phyloP scores from a whole-genome alignment of 164 flowering plant species.

The Vitis labrusca region DNA sequence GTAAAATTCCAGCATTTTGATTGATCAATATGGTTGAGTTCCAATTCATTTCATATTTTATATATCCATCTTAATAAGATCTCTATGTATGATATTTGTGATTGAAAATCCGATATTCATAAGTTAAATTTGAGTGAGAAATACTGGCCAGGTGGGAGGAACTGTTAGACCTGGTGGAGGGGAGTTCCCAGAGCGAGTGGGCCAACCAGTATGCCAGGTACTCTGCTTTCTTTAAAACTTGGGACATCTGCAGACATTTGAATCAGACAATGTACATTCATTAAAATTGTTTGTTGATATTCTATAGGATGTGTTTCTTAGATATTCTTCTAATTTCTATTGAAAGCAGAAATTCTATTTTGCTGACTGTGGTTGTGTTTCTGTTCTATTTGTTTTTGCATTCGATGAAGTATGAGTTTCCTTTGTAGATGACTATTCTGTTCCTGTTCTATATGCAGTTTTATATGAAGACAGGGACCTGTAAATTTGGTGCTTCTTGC shows the following conservation, averaged over 20 bases:
- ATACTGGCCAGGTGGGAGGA: slow-evolving; percentile 52
- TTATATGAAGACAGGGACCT: slow-evolving; percentile 82
- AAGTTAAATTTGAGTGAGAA: neutral
- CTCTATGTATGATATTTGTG: neutral
- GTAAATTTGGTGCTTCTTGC: slow-evolving; percentile 92
- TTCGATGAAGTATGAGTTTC: neutral
- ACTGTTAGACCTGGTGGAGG: slow-evolving; percentile 47
- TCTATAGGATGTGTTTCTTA: neutral
- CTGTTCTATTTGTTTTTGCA: neutral
- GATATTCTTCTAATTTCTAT: neutral
- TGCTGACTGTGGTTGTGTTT: neutral
- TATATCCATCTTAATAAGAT: neutral
- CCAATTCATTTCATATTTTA: neutral
- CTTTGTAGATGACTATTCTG: neutral
- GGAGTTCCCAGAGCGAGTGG: slow-evolving; percentile 84
- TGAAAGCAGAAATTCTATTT: neutral
- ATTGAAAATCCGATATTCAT: neutral
- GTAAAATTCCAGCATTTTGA: neutral
- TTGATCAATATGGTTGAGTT: neutral
- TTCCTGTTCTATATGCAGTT: slow-evolving; percentile 48
- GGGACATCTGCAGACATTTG: neutral
- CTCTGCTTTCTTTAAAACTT: neutral
- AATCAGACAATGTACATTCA: slow-evolving; percentile 12
- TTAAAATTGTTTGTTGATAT: neutral
- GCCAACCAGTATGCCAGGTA: slow-evolving; percentile 93